phyloP scores from a whole-genome alignment of 768 basidiomycete genomes.

The Mycena epipterygia region DNA sequence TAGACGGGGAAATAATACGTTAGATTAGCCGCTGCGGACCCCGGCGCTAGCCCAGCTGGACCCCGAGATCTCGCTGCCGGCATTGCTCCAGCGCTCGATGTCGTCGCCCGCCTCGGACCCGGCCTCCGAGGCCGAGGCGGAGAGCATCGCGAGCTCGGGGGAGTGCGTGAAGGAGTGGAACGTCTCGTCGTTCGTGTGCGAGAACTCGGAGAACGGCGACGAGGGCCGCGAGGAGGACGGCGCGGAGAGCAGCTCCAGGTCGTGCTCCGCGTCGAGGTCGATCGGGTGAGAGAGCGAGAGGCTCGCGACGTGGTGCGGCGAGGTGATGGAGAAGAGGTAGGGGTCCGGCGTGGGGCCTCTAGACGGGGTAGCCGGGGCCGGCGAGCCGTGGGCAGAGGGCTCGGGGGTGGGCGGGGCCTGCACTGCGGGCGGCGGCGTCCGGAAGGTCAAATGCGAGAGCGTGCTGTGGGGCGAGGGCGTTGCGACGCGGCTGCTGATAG shows the following conservation, averaged over 20 bases:
- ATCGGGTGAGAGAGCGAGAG: constrained; percentile 60
- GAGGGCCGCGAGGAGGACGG: constrained; percentile 57
- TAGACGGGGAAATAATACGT: too few relatives aligned
- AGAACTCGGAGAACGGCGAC: constrained; percentile 54
- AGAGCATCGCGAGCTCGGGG: background rate
- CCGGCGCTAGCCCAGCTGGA: constrained; percentile 34
- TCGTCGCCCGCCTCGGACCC: constrained; percentile 21
- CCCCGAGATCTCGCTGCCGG: constrained; percentile 31
- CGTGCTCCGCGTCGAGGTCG: constrained; percentile 58
- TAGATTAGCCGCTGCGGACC: background rate
- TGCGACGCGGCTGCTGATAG: constrained; percentile 39
- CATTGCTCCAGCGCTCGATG: constrained; percentile 30
- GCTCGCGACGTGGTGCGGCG: constrained; percentile 48
- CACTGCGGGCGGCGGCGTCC: constrained; percentile 30
- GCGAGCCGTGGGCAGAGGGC: constrained; percentile 26
- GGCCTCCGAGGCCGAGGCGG: constrained; percentile 3
- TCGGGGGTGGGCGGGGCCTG: constrained; percentile 30
- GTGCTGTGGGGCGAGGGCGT: constrained; percentile 41
- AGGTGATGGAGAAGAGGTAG: constrained; percentile 29
- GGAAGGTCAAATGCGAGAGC: constrained; percentile 32
- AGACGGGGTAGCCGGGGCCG: background rate
- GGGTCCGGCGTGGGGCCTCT: constrained; percentile 25
- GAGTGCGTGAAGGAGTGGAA: constrained; percentile 18
- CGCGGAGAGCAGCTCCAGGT: constrained; percentile 59
- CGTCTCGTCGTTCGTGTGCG: constrained; percentile 9